phyloP scores from a whole-genome alignment of 805 yeast genomes.

The Candida boidinii region DNA sequence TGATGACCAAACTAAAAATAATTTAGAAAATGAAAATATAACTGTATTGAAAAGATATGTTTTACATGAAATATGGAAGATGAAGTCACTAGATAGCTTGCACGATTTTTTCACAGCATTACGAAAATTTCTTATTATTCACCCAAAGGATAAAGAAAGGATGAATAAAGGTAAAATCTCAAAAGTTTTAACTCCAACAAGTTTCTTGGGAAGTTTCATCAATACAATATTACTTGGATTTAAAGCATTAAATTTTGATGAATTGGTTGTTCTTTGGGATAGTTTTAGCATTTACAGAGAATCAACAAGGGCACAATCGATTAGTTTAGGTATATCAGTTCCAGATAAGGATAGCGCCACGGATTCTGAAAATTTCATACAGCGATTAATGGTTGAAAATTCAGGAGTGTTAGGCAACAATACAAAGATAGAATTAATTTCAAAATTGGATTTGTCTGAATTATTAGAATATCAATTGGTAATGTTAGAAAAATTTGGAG shows the following conservation, averaged over 20 bases:
- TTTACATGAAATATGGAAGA: constrained; percentile 34
- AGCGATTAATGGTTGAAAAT: not conserved
- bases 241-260: constrained; percentile 39
- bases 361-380: not conserved
- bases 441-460: constrained; percentile 42
- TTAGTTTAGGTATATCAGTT: constrained; percentile 12
- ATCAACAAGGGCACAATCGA: constrained; percentile 12
- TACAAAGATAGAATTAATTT: constrained; percentile 26
- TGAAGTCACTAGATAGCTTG: constrained; percentile 40
- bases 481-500: constrained; percentile 42
- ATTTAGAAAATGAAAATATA: no score
- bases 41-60: constrained; percentile 25
- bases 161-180: constrained; percentile 2
- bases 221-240: constrained; percentile 29
- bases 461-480: constrained; percentile 46
- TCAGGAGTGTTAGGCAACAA: constrained; percentile 5
- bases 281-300: constrained; percentile 30
- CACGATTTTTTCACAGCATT: constrained; percentile 28
- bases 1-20: constrained; percentile 5
- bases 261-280: constrained; percentile 32
- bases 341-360: constrained; percentile 8
- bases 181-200: constrained; percentile 24
- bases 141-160: constrained; percentile 17
- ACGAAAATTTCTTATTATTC: constrained; percentile 25
- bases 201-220: constrained; percentile 41